phyloP scores from a whole-genome alignment of 2,329 filamentous ascomycete species.

The Diplodia intermedia region DNA sequence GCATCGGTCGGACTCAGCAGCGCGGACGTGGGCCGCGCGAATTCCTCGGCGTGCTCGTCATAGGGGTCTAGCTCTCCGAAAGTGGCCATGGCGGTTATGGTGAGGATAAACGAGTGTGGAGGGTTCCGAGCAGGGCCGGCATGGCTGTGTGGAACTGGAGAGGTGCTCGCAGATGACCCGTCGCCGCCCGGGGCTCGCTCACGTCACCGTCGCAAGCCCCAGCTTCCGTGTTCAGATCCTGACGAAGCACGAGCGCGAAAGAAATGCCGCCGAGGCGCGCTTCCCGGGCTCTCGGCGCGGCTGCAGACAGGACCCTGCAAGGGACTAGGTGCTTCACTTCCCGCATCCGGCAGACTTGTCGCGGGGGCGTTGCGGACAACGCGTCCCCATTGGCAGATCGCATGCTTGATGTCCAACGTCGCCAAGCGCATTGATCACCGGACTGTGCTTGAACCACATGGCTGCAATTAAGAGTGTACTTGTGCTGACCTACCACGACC shows the following conservation, averaged over 20 bases:
- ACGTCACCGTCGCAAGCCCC: slow-evolving; percentile 10
- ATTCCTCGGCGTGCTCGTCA: slow-evolving; percentile 5
- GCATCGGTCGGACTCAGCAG: slow-evolving; percentile 14
- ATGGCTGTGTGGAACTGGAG: slow-evolving; percentile 6
- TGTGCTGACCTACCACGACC: slow-evolving; percentile 13
- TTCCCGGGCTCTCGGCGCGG: slow-evolving; percentile 8
- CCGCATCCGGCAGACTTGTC: slow-evolving; percentile 17
- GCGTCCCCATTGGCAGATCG: neutral
- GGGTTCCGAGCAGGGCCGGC: slow-evolving; percentile 25
- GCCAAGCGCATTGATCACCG: slow-evolving; percentile 11
- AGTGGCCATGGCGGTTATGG: slow-evolving; percentile 13
- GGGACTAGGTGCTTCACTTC: slow-evolving; percentile 4
- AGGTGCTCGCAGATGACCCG: slow-evolving; percentile 19
- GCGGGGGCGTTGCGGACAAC: neutral
- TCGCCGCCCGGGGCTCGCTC: slow-evolving; percentile 23
- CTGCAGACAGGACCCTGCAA: slow-evolving; percentile 12
- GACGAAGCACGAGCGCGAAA: slow-evolving; percentile 16
- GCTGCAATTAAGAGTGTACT: slow-evolving; percentile 28
- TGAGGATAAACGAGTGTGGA: slow-evolving; percentile 20
- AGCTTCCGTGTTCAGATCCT: slow-evolving; percentile 8
- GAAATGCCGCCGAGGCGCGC: slow-evolving; percentile 21
- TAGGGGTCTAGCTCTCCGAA: neutral
- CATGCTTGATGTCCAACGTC: neutral
- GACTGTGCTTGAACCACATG: slow-evolving; percentile 14
- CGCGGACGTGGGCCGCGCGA: neutral